phyloP scores from a whole-genome alignment of 306 rosid species.

The Malus asiatica region DNA sequence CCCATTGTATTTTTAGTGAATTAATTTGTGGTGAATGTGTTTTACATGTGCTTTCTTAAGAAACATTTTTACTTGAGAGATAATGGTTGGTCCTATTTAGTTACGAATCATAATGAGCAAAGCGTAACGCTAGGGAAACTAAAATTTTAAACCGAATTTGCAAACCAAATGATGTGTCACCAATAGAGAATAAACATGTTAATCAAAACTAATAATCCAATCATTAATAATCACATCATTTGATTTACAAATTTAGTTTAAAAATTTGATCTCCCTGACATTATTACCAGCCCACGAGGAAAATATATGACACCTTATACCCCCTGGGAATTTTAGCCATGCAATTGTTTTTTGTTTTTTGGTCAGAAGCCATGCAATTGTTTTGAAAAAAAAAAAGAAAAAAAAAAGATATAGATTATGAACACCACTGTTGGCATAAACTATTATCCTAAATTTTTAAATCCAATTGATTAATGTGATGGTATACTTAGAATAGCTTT shows the following conservation, averaged over 20 bases:
- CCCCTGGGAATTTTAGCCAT: not conserved
- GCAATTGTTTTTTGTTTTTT: not conserved
- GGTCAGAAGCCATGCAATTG: too few species aligned
- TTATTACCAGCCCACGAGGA: too few species aligned
- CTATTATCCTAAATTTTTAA: too few species aligned
- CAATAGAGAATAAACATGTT: too few species aligned
- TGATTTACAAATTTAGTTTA: too few species aligned
- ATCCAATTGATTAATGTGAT: not conserved
- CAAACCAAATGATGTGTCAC: too few species aligned
- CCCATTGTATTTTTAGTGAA: not conserved
- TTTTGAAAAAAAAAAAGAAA: too few species aligned
- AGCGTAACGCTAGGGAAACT: not conserved
- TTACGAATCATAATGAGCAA: not conserved
- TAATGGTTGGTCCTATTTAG: not conserved
- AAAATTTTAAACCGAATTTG: too few species aligned
- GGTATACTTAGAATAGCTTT: not conserved
- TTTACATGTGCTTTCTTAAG: conserved; percentile 3
- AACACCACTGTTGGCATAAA: not conserved
- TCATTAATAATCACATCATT: too few species aligned
- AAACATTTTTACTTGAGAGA: not conserved
- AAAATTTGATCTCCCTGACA: too few species aligned
- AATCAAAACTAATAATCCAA: too few species aligned
- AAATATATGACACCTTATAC: not conserved
- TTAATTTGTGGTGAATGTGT: not conserved
- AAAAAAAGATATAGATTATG: not conserved